Conservation (phyloP, 2,329 filamentous ascomycete genomes). For the Aspergillus neoniger region DNA sequence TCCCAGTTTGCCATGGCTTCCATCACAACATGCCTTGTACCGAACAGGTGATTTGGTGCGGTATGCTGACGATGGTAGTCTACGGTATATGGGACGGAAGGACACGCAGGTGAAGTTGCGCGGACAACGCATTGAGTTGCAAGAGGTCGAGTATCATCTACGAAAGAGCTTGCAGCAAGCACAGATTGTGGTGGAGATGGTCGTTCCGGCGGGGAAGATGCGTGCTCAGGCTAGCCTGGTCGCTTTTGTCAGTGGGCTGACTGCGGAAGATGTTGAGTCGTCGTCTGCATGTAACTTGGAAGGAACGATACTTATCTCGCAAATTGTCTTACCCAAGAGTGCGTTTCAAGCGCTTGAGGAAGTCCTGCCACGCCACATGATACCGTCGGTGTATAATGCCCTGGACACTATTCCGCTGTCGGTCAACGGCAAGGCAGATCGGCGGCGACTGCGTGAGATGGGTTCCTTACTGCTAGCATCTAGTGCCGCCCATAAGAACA, state of each 20-base stretch:
- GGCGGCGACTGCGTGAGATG: neutral
- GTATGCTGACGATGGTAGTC: neutral
- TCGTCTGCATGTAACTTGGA: too few species aligned
- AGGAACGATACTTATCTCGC: neutral
- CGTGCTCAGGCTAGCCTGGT: neutral
- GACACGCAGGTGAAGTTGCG: slow-evolving; percentile 9
- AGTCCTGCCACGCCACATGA: neutral
- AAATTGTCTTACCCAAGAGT: neutral
- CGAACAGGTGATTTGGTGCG: slow-evolving; percentile 9
- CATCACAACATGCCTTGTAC: neutral
- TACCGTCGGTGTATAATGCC: neutral
- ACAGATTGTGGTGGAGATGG: neutral
- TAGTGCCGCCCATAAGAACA: neutral
- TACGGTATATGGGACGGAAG: slow-evolving; percentile 12
- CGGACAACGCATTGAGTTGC: slow-evolving; percentile 6
- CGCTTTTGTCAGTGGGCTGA: neutral
- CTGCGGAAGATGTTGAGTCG: neutral
- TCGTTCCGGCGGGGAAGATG: neutral
- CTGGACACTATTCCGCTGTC: neutral
- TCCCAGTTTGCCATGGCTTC: neutral
- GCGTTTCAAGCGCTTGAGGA: neutral
- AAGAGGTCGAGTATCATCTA: slow-evolving; percentile 7
- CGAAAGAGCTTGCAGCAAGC: neutral
- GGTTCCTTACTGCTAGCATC: neutral
- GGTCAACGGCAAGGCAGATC: neutral